Evolutionary conservation across 306 rosid species (phyloP), one percentile per base, ranked within the genome.

Genomic region (Cicer pinnatifidum): DNA sequence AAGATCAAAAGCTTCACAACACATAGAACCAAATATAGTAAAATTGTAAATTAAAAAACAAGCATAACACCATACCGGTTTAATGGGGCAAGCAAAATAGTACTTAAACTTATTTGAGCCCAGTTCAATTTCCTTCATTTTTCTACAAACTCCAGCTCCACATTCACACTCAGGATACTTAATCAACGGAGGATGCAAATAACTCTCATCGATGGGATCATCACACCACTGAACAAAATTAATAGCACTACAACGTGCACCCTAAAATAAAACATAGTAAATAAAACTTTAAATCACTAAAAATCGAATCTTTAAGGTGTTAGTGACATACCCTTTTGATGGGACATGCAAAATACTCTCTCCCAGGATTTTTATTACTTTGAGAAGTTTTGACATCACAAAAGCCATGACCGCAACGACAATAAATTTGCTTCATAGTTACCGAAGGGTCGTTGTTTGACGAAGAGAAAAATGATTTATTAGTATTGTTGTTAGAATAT

Each of bases 121-220:
- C 1, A 11, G 3, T 71, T 16, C 33, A 0, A 1, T 6, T 11
- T 11, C 74, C 67, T 8, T 20, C 2, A 15, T 63, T 59, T 46
- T 84, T 71, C 45, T 8, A 71, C 87, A 84, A 6, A 84, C 87
- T 15, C 85, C 87, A 4, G 87, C 87, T 0, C 63, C 57, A 19
- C 87, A 84, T 17, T 41, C 9, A 81, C 87, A 84, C 17, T 5
- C 12, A 38, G 87, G 87, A 37, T 76, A 83, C 75, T 52, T 76
- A 12, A 46, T 17, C 8, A 12, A 43, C 6, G 87, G 84, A 77
- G 80, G 82, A 33, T 6, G 80, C 16, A 46, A 54, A 61, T 44
- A 7, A 28, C 44, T 72, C 71, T 80, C 72, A 15, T 33, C 9
- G 10, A 77, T 8, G 5, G 6, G 17, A 0, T 7, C 80, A 77